Evolutionary conservation across 257 asterid genomes (phyloP).

Genomic region (Solanum bulbocastanum): DNA sequence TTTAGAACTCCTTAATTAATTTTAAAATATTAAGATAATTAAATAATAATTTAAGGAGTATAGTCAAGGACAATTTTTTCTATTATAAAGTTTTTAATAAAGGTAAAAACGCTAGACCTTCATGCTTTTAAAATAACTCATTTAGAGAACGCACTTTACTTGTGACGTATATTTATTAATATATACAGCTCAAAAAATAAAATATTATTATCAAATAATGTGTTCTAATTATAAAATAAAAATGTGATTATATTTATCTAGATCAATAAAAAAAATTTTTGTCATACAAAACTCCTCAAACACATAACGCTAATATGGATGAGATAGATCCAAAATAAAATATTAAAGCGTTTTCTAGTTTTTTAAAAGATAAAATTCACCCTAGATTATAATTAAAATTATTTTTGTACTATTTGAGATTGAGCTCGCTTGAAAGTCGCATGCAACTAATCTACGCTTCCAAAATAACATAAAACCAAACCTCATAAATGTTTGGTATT

Average conservation of each 20-base stretch:
- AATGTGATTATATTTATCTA: background rate
- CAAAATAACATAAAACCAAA: background rate
- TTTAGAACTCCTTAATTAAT: background rate
- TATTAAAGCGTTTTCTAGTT: background rate
- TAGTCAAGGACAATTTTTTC: background rate
- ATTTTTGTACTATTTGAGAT: background rate
- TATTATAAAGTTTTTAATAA: background rate
- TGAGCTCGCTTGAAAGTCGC: background rate
- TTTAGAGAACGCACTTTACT: background rate
- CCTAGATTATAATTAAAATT: background rate
- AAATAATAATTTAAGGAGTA: background rate
- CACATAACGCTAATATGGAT: background rate
- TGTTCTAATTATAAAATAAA: background rate
- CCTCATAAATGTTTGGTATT: background rate
- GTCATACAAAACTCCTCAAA: background rate
- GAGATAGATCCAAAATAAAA: background rate
- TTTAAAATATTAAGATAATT: background rate
- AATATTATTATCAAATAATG: background rate
- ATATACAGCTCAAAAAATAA: background rate
- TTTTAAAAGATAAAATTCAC: background rate
- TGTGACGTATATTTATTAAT: background rate
- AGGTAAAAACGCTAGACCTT: background rate
- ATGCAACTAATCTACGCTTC: background rate
- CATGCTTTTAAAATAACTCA: background rate
- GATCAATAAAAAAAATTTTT: background rate